Base-by-base conservation (phyloP, 495 filamentous ascomycete genomes). In the Margaritispora aquatica region DNA sequence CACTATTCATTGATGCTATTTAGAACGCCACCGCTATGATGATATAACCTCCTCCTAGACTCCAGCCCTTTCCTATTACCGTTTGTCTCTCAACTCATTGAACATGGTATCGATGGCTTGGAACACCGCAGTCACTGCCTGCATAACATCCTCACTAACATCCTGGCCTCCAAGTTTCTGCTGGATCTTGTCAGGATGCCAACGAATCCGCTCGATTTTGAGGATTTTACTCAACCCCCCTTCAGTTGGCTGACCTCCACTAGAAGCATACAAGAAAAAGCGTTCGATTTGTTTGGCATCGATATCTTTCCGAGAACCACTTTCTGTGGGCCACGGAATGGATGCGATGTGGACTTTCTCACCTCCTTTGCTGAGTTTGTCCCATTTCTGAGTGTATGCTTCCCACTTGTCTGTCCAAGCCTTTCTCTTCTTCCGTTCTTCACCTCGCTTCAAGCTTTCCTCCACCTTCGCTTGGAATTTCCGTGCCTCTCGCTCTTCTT, bases 151-250 rank as follows among this genome's bases (percentile, higher is more conserved):
- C 19, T 88, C 82, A 47, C 89, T 84, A 44, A 88, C 74, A 4
- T 80, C 77, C 57, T 79, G 71, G 0, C 79, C 83, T 1, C 90
- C 89, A 64, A 92, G 84, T 49, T 85, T 82, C 73, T 97, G 95
- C 77, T 96, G 90, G 29, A 97, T 88, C 78, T 97, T 99, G 73
- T 99, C 94, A 10, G 94, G 94, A 80, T 99, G 94, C 94, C 94
- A 99, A 10, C 91, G 75, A 10, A 97, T 84, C 36, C 94, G 81
- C 75, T 99, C 94, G 19, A 80, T 70, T 73, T 96, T 97, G 36
- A 99, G 73, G 26, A 82, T 75, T 19, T 78, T 75, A 48, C 80
- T 59, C 29, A 91, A 69, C 56, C 77, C 71, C 19, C 54, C 61
- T 11, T 62, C 57, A 1, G 67, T 65, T 9, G 62, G 63, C 10